Evolutionary conservation across 164 flowering plant species (phyloP).

Genomic region (Berberis thunbergii): DNA sequence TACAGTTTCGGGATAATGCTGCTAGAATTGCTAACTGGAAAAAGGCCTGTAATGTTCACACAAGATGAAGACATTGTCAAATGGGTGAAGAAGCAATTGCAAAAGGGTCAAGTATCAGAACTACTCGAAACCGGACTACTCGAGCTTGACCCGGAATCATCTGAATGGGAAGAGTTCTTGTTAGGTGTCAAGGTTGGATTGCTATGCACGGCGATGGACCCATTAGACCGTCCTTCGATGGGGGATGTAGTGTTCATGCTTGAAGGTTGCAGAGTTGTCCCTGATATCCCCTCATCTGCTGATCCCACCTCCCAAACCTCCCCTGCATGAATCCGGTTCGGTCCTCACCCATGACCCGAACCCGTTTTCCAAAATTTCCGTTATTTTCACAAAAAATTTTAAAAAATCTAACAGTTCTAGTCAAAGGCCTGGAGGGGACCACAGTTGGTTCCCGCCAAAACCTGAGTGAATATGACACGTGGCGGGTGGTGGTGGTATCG

Average conservation of each 20-base stretch:
- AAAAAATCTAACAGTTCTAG: no score
- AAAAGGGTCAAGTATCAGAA: conserved; percentile 73
- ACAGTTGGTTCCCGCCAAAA: no score
- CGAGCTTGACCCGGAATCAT: conserved; percentile 91
- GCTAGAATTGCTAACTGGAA: conserved; percentile 78
- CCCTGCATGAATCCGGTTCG: conserved; percentile 26
- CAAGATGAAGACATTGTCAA: conserved; percentile 85
- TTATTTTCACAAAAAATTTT: no score
- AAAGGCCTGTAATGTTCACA: conserved; percentile 70
- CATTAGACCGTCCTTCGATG: conserved; percentile 79
- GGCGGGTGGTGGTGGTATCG: no score
- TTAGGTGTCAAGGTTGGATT: conserved; percentile 84
- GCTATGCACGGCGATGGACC: conserved; percentile 83
- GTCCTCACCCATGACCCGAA: neutral
- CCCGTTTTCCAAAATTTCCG: no score
- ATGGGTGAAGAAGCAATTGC: conserved; percentile 90
- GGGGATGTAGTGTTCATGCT: conserved; percentile 92
- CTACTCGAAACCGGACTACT: conserved; percentile 77
- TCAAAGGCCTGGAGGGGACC: no score
- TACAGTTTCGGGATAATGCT: conserved; percentile 88
- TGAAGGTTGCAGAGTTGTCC: conserved; percentile 90
- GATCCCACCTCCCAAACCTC: conserved; percentile 75
- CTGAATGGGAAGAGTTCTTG: conserved; percentile 98
- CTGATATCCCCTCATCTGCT: conserved; percentile 70
- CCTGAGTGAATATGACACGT: no score